Evolutionary conservation across 805 yeast species (phyloP), one percentile per base, ranked within the genome.

Genomic region (Saccharomycopsis vini): DNA sequence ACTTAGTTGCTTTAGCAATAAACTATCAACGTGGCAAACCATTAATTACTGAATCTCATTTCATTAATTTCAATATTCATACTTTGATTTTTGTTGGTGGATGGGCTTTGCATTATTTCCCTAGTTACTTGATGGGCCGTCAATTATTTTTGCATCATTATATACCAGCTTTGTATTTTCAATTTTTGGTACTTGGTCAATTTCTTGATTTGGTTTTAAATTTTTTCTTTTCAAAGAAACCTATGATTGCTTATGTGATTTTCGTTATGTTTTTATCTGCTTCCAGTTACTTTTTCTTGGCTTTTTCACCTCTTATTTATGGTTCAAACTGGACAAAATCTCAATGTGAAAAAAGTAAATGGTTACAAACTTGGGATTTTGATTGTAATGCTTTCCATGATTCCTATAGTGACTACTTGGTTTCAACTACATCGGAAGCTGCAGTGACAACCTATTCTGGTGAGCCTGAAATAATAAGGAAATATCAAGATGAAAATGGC

Each of bases 121-220:
- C 95, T 50, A 89, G 88, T 70, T 89, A 75, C 66, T 69, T 89
- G 55, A 89, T 90, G 97, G 73, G 76, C 50, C 81, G 97, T 67
- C 97, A 89, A 65, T 81, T 85, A 60, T 89, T 90, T 67, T 71
- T 89, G 61, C 97, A 89, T 59, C 97, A 89, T 63, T 88, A 88
- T 59, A 68, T 92, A 52, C 97, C 98, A 29, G 86, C 97, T 2
- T 73, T 86, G 42, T 92, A 87, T 66, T 92, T 92, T 63, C 92
- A 87, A 38, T 69, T 85, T 43, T 68, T 86, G 51, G 85, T 81
- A 2, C 66, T 86, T 41, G 84, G 83, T n/a, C 89, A 82, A 50
- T 66, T 72, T 43, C 63, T 79, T 39, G 84, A 80, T 51, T 62
- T 77, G 43, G 51, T 73, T 28, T 71, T 66, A n/a, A 55, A 62